Base-by-base conservation (phyloP, 345 rosid species). In the Dimocarpus longan region DNA sequence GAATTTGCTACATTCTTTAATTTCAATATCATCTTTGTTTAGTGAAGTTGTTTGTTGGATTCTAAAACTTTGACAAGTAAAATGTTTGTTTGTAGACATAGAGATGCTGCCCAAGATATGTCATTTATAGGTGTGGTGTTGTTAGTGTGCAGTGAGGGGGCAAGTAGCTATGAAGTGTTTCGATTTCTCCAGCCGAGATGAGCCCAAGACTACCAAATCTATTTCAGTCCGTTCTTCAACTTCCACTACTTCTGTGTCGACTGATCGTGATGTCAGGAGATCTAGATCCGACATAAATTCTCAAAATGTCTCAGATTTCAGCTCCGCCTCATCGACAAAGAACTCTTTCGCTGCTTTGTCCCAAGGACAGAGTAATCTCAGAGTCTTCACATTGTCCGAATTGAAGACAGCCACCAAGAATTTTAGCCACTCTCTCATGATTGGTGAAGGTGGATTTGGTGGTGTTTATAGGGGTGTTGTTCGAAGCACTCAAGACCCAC, bases 401-500 rank as follows among this genome's bases (percentile, higher is more conserved):
- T 81, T 96, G 84, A 96, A 90, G 83, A 76, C 88, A 8, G 94
- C 97, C 66, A 96, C 99, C 0, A 93, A 96, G 89, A 92, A 89
- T 76, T 96, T 96, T 84, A 90, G 91, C 84, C 93, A 98, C 4
- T 89, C 98, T 44, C 86, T 96, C 70, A 92, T 96, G 97, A 80
- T 96, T 54, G 97, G 99, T 69, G 99, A 95, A 82, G 98, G 99
- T 69, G 97, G 99, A 28, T 96, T 96, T 59, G 98, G 99, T 48
- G 91, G 95, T 60, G 99, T 96, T 15, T 93, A 87, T 76, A 87
- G 85, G 59, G 98, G 94, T 50, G 79, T 89, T 8, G 91, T 90
- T 64, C 89, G 87, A 39, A 90, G 91, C 86, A 77, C 80, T 0
- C 88, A 89, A 52, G 93, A 91, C 79, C 48, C 87, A 15, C 88